A percentile compares a stretch with the other conserved stretches of the same genome.
Evolutionary conservation across 768 basidiomycete species (phyloP).

Genomic region (Boletus huronensis): DNA sequence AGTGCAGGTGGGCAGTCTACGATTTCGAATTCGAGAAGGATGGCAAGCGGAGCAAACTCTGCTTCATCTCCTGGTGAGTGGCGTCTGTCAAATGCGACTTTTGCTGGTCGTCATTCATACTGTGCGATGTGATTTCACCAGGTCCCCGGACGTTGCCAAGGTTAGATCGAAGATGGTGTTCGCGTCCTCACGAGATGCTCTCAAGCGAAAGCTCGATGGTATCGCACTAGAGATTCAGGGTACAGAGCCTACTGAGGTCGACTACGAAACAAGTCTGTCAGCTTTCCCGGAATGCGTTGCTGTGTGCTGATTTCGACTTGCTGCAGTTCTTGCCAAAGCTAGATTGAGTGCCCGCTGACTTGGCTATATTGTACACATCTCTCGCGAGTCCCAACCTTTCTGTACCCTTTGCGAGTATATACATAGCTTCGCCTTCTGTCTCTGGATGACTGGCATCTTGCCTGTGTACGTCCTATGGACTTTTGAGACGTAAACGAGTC

Average conservation of each 20-base stretch:
- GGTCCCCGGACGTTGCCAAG: conserved; percentile 84
- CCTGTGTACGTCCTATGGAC: conserved; percentile 3
- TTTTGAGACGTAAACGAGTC: background rate
- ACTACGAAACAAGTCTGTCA: conserved; percentile 61
- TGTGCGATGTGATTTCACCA: conserved; percentile 29
- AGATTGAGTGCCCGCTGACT: conserved; percentile 12
- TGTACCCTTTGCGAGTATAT: conserved; percentile 16
- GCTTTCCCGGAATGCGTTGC: background rate
- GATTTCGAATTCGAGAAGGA: conserved; percentile 83
- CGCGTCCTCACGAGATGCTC: conserved; percentile 85
- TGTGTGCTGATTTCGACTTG: conserved; percentile 3
- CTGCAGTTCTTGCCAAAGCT: conserved; percentile 19
- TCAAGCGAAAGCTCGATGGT: conserved; percentile 74
- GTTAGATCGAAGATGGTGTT: conserved; percentile 92
- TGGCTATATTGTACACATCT: conserved; percentile 5
- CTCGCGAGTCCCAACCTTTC: background rate
- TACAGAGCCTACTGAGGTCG: conserved; percentile 71
- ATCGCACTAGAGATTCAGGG: conserved; percentile 83
- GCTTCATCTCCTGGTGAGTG: conserved; percentile 83
- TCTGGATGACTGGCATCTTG: background rate
- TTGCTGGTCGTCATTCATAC: background rate
- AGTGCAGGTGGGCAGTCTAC: conserved; percentile 87
- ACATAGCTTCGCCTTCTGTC: background rate
- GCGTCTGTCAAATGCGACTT: background rate
- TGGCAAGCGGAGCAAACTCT: conserved; percentile 82